Percentiles rank a stretch among this genome's conserved stretches.
These are phyloP conservation scores for Fusarium sp. DNA, from an alignment of 2,329 filamentous ascomycete genomes.

Conservation along the genomic window DNA sequence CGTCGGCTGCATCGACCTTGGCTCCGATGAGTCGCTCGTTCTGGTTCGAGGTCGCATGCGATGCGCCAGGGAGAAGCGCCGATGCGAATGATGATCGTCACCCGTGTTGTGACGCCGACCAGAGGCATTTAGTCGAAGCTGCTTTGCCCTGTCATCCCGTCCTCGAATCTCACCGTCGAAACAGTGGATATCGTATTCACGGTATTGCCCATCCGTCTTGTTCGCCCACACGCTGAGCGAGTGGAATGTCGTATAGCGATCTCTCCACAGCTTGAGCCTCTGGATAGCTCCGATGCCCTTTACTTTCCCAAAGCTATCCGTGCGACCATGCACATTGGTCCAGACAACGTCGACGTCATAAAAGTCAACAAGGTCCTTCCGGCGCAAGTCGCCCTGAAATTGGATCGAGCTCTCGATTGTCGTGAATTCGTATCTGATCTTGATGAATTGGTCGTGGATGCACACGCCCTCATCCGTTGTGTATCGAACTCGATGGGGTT, in stretches of 20 bases:
- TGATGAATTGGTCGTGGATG: conserved; percentile 61
- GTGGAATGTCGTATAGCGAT: conserved; percentile 60
- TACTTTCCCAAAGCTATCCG: conserved; percentile 62
- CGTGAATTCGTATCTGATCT: conserved; percentile 64
- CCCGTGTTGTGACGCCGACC: conserved; percentile 56
- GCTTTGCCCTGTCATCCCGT: conserved; percentile 59
- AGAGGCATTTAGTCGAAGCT: conserved; percentile 57
- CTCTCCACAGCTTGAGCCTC: conserved; percentile 64
- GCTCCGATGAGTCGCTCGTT: conserved; percentile 44
- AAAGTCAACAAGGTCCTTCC: conserved; percentile 62
- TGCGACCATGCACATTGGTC: conserved; percentile 62
- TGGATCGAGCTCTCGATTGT: conserved; percentile 59
- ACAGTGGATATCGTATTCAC: conserved; percentile 60
- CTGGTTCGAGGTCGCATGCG: conserved; percentile 56
- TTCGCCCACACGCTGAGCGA: conserved; percentile 62
- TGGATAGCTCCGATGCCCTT: conserved; percentile 64
- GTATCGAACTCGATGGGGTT: conserved; percentile 62
- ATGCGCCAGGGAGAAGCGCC: conserved; percentile 58
- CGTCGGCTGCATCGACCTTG: conserved; percentile 37
- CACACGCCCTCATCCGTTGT: conserved; percentile 59
- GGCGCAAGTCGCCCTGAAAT: conserved; percentile 62
- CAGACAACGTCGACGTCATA: conserved; percentile 66
- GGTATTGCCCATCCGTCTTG: conserved; percentile 58
- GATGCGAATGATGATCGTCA: conserved; percentile 50
- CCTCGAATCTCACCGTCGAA: conserved; percentile 62